Base-by-base conservation (phyloP, 306 rosid genomes). In the Sicyos baderoa region DNA sequence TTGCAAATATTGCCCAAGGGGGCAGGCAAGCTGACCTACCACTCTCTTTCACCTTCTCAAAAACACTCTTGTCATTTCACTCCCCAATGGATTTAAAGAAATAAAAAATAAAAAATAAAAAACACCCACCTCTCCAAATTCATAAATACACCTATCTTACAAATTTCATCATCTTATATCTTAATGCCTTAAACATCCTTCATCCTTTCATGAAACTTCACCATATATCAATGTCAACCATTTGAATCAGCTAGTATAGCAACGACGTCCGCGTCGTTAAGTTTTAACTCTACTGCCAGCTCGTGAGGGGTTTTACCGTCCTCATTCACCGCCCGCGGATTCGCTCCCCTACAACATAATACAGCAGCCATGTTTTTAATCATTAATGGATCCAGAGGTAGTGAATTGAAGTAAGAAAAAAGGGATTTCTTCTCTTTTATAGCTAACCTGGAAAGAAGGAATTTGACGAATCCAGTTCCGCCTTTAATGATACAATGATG, bases 361-460 rank as follows among this genome's bases (percentile, higher is more conserved):
- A 16, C 57, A 72, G 22, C 57, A 72, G 22, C 42, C 42, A 35
- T 35, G 21, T 21, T 2, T 29, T 12, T 6, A 17, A n/a, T 16
- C 47, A 11, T 52, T 65, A 52, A 68, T 74, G 50, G 7, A 35
- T 35, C 42, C 42, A 35, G 7, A 35, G 54, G 8, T n/a, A n/a
- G 42, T 35, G 8, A 35, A n/a, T n/a, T n/a, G n/a, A n/a, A n/a
- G n/a, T n/a, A n/a, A n/a, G n/a, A n/a, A n/a, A n/a, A n/a, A n/a
- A n/a, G n/a, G n/a, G n/a, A n/a, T n/a, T n/a, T n/a, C n/a, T n/a
- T n/a, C n/a, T n/a, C n/a, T n/a, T n/a, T n/a, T n/a, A n/a, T n/a
- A n/a, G n/a, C 63, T 2, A 72, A 94, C 99, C 99, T 94, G 56
- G 97, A 72, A 66, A 94, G 89, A 71, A 94, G 85, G 78, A 90